Evolutionary conservation across 495 filamentous ascomycete species (phyloP).

Genomic region (Xylaria nigripes): DNA sequence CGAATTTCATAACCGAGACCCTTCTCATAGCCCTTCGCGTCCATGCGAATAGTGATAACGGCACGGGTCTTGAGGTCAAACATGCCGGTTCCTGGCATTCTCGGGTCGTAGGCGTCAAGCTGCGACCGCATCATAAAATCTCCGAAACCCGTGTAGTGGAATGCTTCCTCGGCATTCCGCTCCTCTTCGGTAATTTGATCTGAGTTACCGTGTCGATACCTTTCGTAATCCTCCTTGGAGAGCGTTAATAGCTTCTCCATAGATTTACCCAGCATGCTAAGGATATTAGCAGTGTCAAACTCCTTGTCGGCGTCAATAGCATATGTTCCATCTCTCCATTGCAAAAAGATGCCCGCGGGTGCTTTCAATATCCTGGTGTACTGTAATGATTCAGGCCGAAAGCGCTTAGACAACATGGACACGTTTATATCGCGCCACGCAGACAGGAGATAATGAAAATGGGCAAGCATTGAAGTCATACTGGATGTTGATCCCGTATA

Average conservation of each 20-base stretch:
- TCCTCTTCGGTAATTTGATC: constrained; percentile 59
- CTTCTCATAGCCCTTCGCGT: constrained; percentile 58
- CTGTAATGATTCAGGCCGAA: constrained; percentile 47
- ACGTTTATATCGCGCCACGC: constrained; percentile 66
- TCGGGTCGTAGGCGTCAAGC: constrained; percentile 80
- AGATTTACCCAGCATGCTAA: constrained; percentile 84
- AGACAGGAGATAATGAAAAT: constrained; percentile 91
- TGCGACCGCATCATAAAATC: constrained; percentile 95
- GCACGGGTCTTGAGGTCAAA: constrained; percentile 96
- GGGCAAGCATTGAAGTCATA: constrained; percentile 78
- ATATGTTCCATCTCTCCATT: constrained; percentile 76
- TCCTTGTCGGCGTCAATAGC: constrained; percentile 98
- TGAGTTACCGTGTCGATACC: constrained; percentile 60
- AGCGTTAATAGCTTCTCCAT: constrained; percentile 95
- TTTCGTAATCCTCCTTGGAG: constrained; percentile 70
- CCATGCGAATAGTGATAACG: constrained; percentile 84
- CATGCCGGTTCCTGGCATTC: constrained; percentile 85
- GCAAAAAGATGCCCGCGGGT: constrained; percentile 75
- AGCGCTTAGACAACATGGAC: constrained; percentile 53
- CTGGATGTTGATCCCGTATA: constrained; percentile 94
- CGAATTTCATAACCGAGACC: constrained; percentile 85
- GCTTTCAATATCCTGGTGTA: constrained; percentile 65
- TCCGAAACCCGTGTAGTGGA: constrained; percentile 79
- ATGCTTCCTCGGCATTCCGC: constrained; percentile 59
- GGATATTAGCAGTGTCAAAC: constrained; percentile 73